Conservation (phyloP, 805 yeast species). For the Yarrowia bubula region DNA sequence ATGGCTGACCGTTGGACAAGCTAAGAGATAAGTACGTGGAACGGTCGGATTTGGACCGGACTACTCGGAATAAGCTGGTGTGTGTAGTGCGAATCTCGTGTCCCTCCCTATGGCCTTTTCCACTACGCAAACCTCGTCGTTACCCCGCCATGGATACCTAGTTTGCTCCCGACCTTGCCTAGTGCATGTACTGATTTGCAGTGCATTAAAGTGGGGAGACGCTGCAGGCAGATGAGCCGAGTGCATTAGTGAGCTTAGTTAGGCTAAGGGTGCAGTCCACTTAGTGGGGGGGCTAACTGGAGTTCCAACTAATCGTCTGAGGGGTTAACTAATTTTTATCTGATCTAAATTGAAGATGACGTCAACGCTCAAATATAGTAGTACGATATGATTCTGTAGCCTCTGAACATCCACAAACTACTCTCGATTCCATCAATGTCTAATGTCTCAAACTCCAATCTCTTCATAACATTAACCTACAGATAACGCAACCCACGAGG, state of each 20-base stretch:
- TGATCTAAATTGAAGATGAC: background rate
- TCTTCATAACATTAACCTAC: background rate
- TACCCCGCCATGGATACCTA: no score
- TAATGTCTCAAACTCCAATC: background rate
- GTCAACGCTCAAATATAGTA: no score
- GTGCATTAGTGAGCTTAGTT: constrained; percentile 9
- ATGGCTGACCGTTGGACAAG: background rate
- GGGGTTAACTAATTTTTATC: background rate
- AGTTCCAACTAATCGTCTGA: background rate
- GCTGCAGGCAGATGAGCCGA: constrained; percentile 18
- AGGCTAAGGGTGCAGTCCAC: background rate
- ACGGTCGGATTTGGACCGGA: background rate
- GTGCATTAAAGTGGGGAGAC: constrained; percentile 18
- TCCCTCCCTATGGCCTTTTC: no score
- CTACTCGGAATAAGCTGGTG: background rate
- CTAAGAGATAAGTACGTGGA: background rate
- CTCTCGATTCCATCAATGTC: background rate
- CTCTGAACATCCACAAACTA: no score
- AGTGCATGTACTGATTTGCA: constrained; percentile 2
- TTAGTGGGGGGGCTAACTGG: background rate
- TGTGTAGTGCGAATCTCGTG: background rate
- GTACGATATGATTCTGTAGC: no score
- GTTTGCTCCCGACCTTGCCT: constrained; percentile 17
- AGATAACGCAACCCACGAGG: background rate
- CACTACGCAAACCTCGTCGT: no score